Base-by-base conservation (phyloP, 2,329 filamentous ascomycete genomes). In the Gliomastix tumulicola region DNA sequence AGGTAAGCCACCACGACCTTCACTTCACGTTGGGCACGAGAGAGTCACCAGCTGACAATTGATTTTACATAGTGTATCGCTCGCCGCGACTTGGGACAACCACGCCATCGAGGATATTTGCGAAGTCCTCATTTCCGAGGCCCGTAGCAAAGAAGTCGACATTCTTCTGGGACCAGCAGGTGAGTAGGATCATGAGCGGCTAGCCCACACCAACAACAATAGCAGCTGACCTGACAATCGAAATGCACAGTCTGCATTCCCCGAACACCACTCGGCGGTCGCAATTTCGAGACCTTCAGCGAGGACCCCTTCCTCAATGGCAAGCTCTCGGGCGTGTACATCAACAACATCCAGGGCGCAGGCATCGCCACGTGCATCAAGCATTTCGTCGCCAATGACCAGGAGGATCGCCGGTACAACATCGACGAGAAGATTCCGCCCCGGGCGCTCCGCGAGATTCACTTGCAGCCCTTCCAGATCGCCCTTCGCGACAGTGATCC, bases 251-350 rank as follows among this genome's bases (percentile, higher is more conserved):
- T 28, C 25, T 28, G 25, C 10, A 28, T 28, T 16, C 25, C 25
- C 17, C 30, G 63, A 13, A 59, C 56, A 6, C 64, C 63, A 0
- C 51, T 67, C 3, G 63, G 63, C 12, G 65, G 64, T 15, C 55
- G 65, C 32, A 60, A 60, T 16, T 67, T 67, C 39, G 65, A 68
- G 44, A 57, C 54, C 30, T 60, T 64, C 40, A 59, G 55, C 21
- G 61, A 68, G 42, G 65, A 68, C 43, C 64, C 63, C 16, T 51
- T 61, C 21, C 50, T 68, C 10, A 54, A 61, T 25, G 64, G 65
- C 21, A 51, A 57, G 21, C 51, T 64, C 15, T 62, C 63, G 6
- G 55, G 59, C 13, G 49, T 55, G 23, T 56, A 61, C 21, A 56
- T 66, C 32, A 58, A 59, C 21, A 62, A 61, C 15, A 52, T 66